These are phyloP conservation scores for Globisporangium middletonii DNA, from an alignment of 352 stramenopile species.

Conservation along the genomic window DNA sequence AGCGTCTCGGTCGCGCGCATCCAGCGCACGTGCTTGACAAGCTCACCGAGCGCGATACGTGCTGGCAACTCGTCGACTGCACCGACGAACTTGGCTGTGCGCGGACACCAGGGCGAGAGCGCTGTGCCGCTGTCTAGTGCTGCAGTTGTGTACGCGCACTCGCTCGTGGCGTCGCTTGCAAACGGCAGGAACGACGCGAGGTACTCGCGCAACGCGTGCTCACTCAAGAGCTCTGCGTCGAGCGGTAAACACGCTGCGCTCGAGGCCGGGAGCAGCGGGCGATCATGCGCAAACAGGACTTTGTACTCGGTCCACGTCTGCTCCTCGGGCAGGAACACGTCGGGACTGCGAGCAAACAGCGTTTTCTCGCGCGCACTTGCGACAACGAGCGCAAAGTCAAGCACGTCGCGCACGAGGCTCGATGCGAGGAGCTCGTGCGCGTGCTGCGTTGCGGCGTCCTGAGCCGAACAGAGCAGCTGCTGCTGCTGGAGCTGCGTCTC, in stretches of 20 bases:
- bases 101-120: slow-evolving; percentile 25
- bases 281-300: slow-evolving; percentile 31
- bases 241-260: neutral
- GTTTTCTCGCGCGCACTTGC: slow-evolving; percentile 45
- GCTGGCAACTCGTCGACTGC: slow-evolving; percentile 36
- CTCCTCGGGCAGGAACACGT: slow-evolving; percentile 33
- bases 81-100: slow-evolving; percentile 37
- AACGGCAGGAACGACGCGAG: slow-evolving; percentile 29
- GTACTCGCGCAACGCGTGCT: slow-evolving; percentile 42
- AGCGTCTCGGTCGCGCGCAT: slow-evolving; percentile 17
- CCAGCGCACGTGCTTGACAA: slow-evolving; percentile 63
- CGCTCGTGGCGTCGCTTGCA: slow-evolving; percentile 7
- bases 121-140: slow-evolving; percentile 7
- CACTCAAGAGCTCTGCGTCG: slow-evolving; percentile 16
- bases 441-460: slow-evolving; percentile 29
- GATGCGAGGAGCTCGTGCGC: slow-evolving; percentile 35
- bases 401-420: slow-evolving; percentile 34
- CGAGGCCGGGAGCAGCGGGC: neutral
- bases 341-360: slow-evolving; percentile 24
- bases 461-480: slow-evolving; percentile 23
- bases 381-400: slow-evolving; percentile 53
- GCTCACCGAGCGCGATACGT: slow-evolving; percentile 47
- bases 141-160: slow-evolving; percentile 9
- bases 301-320: slow-evolving; percentile 51
- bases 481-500: slow-evolving; percentile 37